Evolutionary conservation across 2,329 filamentous ascomycete species (phyloP).

Genomic region (Madurella fahalii): DNA sequence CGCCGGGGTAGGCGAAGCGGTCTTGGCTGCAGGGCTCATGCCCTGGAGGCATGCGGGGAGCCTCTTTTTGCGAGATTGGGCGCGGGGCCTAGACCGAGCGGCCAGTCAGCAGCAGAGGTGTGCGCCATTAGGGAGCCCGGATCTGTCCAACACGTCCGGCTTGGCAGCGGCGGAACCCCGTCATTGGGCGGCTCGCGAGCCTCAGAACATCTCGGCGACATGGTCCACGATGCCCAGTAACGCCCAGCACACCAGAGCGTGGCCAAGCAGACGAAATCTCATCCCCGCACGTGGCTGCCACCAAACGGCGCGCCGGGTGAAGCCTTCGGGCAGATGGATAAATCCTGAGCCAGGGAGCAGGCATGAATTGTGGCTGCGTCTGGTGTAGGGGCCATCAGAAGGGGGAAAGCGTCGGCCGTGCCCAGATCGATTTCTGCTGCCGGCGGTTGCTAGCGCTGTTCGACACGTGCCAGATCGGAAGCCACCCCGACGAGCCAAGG

Average conservation of each 20-base stretch:
- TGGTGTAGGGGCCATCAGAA: not conserved
- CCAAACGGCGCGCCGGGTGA: slow-evolving; percentile 23
- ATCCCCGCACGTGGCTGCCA: slow-evolving; percentile 25
- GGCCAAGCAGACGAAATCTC: slow-evolving; percentile 8
- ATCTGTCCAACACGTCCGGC: slow-evolving; percentile 26
- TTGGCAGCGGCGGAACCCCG: slow-evolving; percentile 17
- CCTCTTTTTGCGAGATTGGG: slow-evolving; percentile 13
- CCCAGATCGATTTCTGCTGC: not conserved
- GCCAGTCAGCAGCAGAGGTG: not conserved
- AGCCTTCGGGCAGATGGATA: slow-evolving; percentile 26
- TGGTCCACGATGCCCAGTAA: slow-evolving; percentile 5
- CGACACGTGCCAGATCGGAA: slow-evolving; percentile 5
- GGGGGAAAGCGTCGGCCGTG: not conserved
- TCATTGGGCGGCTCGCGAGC: slow-evolving; percentile 16
- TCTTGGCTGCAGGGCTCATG: slow-evolving; percentile 16
- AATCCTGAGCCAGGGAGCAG: slow-evolving; percentile 13
- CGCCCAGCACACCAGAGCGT: slow-evolving; percentile 10
- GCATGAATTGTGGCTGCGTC: slow-evolving; percentile 15
- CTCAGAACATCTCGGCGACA: slow-evolving; percentile 1
- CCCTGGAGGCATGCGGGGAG: slow-evolving; percentile 4
- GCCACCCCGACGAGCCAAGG: not conserved
- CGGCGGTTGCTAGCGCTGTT: not conserved
- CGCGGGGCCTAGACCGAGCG: slow-evolving; percentile 14
- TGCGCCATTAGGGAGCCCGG: slow-evolving; percentile 20
- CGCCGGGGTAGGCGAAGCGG: slow-evolving; percentile 20